Conservation (phyloP, 2,329 filamentous ascomycete genomes). For the Laburnicola sp. region DNA sequence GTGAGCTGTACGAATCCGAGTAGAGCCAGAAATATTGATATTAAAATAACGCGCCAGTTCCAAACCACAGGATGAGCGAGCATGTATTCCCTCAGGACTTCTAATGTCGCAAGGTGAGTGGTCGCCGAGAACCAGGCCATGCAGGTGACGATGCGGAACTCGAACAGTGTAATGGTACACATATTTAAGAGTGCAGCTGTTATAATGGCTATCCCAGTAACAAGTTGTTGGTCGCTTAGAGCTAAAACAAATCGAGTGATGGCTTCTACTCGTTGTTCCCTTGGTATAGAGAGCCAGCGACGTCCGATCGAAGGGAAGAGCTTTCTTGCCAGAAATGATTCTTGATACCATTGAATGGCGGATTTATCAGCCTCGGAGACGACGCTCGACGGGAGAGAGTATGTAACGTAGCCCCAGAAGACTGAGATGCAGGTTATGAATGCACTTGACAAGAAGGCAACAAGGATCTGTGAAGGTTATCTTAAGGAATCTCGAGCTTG, state of each 20-base stretch:
- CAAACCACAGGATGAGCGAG: slow-evolving; percentile 1
- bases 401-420: too few species aligned
- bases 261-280: neutral
- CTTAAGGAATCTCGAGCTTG: too few species aligned
- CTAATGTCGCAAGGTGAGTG: slow-evolving; percentile 2
- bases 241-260: slow-evolving; percentile 2
- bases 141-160: slow-evolving; percentile 9
- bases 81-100: neutral
- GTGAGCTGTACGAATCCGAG: neutral
- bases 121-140: slow-evolving; percentile 10
- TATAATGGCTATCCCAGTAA: slow-evolving; percentile 14
- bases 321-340: neutral
- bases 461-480: too few species aligned
- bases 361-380: neutral
- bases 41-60: slow-evolving; percentile 4
- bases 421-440: too few species aligned
- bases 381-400: too few species aligned
- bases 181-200: slow-evolving; percentile 10
- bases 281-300: neutral
- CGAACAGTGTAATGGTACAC: slow-evolving; percentile 4
- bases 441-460: too few species aligned
- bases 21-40: slow-evolving; percentile 1
- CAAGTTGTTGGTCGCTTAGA: slow-evolving; percentile 12
- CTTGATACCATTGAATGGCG: neutral
- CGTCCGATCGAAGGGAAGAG: neutral